Evolutionary conservation across 352 stramenopile genomes (phyloP), one percentile per base, ranked within the genome.

Genomic region (Globisporangium iwayamae): DNA sequence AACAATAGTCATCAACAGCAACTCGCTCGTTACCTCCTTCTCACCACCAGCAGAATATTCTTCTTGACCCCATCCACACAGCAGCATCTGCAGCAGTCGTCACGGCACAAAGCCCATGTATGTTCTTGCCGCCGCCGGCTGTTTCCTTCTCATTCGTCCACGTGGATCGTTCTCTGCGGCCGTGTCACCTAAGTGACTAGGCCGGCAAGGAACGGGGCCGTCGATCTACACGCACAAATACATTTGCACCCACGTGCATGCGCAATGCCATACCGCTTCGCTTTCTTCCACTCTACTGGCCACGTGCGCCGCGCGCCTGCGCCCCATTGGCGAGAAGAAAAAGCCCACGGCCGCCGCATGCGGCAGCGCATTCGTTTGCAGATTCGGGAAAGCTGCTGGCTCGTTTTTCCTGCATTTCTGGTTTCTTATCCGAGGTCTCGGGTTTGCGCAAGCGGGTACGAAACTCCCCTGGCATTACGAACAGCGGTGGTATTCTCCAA

Each of bases 371-470:
- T 62, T 62, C 56, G 56, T 62, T 41, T 62, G 56, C 56, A 62
- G 30, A 11, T 30, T 32, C 30, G 18, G 48, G 38, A 18, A 22
- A 10, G 38, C 36, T 61, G 20, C 56, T 62, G 56, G 56, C 56
- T 62, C 45, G 39, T 62, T 38, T 52, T 52, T 53, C 41, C 41
- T 53, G 56, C 56, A 53, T 43, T 43, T 62, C 56, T 62, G 25
- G 56, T 62, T 62, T 25, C 56, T 43, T 53, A 41, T 18, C 39
- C 16, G 20, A 11, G 11, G 16, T 2, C 10, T 18, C 8, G 50
- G 39, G 56, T 53, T 62, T 62, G 56, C 56, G 56, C 56, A 62
- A 53, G 32, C 25, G 34, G 54, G 13, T 25, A 8, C 30, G 20
- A 30, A 47, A 47, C 14, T 41, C 36, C 16, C 38, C 55, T 51